phyloP scores from a whole-genome alignment of 2,329 filamentous ascomycete species.

The Aotearoamyces nothofagi region DNA sequence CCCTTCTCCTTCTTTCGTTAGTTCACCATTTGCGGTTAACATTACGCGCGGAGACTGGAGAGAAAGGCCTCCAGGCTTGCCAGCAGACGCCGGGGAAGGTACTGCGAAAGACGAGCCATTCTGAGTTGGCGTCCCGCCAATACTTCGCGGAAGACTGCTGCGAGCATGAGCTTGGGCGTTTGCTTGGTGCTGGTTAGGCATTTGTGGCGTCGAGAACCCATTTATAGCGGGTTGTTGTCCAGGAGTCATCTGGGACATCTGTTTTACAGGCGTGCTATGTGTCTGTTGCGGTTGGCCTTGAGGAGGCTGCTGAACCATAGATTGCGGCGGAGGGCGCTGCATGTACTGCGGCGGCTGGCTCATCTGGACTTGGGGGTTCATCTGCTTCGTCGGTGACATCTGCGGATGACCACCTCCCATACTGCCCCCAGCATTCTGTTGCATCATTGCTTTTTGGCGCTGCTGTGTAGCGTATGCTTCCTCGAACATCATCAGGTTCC shows the following conservation, averaged over 20 bases:
- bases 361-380: conserved; percentile 28
- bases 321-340: conserved; percentile 34
- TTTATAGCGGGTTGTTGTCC: conserved; percentile 31
- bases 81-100: conserved; percentile 27
- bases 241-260: conserved; percentile 25
- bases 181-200: conserved; percentile 27
- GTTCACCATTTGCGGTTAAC: conserved; percentile 1
- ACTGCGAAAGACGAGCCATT: conserved; percentile 26
- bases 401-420: conserved; percentile 23
- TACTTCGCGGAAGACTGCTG: conserved; percentile 34
- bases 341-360: conserved; percentile 39
- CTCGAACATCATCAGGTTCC: conserved; percentile 66
- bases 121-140: conserved; percentile 25
- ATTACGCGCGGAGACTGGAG: conserved; percentile 13
- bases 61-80: conserved; percentile 12
- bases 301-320: conserved; percentile 33
- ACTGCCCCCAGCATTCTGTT: conserved; percentile 10
- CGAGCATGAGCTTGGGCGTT: conserved; percentile 28
- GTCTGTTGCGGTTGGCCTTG: conserved; percentile 27
- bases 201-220: conserved; percentile 30
- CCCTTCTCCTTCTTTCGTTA: conserved; percentile 7
- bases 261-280: conserved; percentile 31
- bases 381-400: conserved; percentile 24
- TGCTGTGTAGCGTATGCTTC: conserved; percentile 45
- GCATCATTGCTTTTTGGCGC: conserved; percentile 23